Evolutionary conservation across 2,329 filamentous ascomycete genomes (phyloP), one percentile per base, ranked within the genome.

Genomic region (Pseudopyricularia cyperi): DNA sequence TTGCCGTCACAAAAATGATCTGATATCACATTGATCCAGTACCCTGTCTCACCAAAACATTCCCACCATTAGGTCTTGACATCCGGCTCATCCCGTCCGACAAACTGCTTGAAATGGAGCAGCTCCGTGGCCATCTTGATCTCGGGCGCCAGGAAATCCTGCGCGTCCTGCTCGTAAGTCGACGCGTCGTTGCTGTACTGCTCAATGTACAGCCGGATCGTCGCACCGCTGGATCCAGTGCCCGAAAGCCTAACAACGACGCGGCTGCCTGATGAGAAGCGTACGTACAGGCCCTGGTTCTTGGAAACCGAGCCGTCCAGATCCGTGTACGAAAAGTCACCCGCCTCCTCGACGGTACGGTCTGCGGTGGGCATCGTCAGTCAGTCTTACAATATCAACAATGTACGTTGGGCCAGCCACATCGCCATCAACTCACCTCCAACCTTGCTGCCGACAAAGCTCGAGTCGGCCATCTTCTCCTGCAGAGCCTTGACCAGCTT

Each of bases 241-340:
- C 93, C 93, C 1, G 91, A 97, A 55, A 98, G 76, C 62, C 93
- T 87, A 54, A 97, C 89, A 51, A 98, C 89, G 55, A 97, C 91
- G 59, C 93, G 86, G 72, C 88, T 95, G 56, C 91, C 91, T 54
- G 94, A 90, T 52, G 89, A 89, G 70, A 97, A 97, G 69, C 87
- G 87, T 66, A 90, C 87, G 65, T 87, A 98, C 60, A 98, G 82
- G 58, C 93, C 93, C 74, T 98, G 93, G 75, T 96, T 94, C 66
- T 89, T 88, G 63, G 89, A 86, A 52, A 97, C 88, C 58, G 89
- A 95, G 56, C 91, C 93, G 63, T 98, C 93, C n/a, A 98, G 83
- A 65, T 98, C 93, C 8, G 89, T 97, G 79, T 98, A 98, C 32
- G 88, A 89, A 70, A 98, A 98, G 77, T 98, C 90, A 58, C 90